A percentile compares a stretch with the other conserved stretches of the same genome.
Evolutionary conservation across 225 moss, liverwort and hornwort genomes (phyloP).

Genomic region (Antitrichia curtipendula): DNA sequence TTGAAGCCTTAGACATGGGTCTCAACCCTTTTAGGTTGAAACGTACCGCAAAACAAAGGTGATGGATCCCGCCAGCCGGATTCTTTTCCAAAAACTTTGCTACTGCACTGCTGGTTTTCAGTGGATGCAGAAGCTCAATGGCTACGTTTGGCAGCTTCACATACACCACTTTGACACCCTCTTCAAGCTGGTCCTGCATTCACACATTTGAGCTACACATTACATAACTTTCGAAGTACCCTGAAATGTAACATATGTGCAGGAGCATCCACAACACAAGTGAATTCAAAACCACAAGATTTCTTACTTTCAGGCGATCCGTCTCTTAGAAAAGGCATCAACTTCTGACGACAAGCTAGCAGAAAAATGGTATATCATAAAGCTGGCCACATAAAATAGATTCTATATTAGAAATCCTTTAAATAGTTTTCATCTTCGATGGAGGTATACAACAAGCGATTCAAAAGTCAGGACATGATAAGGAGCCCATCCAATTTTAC

Average conservation of each 20-base stretch:
- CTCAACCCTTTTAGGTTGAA: neutral
- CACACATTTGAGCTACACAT: neutral
- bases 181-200: conserved; percentile 36
- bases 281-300: neutral
- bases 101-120: conserved; percentile 22
- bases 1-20: neutral
- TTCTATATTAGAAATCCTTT: neutral
- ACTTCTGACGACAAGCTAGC: neutral
- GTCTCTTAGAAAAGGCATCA: neutral
- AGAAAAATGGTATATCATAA: neutral
- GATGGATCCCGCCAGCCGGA: conserved; percentile 44
- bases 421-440: neutral
- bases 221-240: neutral
- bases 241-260: neutral
- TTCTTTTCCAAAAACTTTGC: conserved; percentile 59
- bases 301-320: neutral
- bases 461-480: neutral
- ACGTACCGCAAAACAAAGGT: conserved; percentile 33
- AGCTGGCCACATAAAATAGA: neutral
- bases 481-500: neutral
- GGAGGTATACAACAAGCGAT: neutral
- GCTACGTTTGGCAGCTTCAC: conserved; percentile 60
- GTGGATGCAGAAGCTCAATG: conserved; percentile 74
- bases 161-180: conserved; percentile 66
- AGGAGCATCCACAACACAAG: neutral